phyloP scores from a whole-genome alignment of 2,329 filamentous ascomycete genomes.

The Didymella arachidicola region DNA sequence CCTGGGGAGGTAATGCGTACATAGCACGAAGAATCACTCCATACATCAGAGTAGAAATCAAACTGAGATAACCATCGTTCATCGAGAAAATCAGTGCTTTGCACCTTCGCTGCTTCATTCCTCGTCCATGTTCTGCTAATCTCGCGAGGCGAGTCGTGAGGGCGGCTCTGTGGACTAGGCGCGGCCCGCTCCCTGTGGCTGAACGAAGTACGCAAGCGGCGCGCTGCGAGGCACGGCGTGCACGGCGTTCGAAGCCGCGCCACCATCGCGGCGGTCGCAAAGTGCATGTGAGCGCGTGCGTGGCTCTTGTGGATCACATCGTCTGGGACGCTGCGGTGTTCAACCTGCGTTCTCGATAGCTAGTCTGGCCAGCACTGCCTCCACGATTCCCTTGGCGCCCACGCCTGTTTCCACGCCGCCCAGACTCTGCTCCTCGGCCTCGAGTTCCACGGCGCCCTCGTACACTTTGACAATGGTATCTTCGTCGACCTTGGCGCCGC shows the following conservation, averaged over 20 bases:
- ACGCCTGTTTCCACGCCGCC: conserved; percentile 54
- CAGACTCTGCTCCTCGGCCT: conserved; percentile 65
- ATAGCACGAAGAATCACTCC: conserved; percentile 15
- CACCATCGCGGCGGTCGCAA: neutral
- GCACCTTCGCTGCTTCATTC: neutral
- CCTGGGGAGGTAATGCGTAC: conserved; percentile 25
- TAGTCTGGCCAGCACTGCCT: conserved; percentile 40
- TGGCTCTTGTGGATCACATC: neutral
- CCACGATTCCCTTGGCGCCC: conserved; percentile 44
- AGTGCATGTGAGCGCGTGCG: neutral
- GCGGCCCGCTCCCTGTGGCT: conserved; percentile 5
- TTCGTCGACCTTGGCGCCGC: conserved; percentile 85
- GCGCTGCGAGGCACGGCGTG: neutral
- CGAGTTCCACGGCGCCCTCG: conserved; percentile 78
- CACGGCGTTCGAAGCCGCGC: neutral
- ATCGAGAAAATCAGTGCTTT: neutral
- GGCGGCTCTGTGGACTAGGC: neutral
- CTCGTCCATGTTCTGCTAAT: neutral
- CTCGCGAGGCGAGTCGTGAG: neutral
- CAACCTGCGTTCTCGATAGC: conserved; percentile 38
- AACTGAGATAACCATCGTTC: neutral
- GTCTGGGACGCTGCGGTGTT: neutral
- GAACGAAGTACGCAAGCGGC: neutral
- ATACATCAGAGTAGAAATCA: conserved; percentile 12
- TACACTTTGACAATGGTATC: conserved; percentile 86